Percentiles rank a stretch among this genome's conserved stretches.
Conservation (phyloP, 78 protist genomes). For the Isochrysis galbana region DNA sequence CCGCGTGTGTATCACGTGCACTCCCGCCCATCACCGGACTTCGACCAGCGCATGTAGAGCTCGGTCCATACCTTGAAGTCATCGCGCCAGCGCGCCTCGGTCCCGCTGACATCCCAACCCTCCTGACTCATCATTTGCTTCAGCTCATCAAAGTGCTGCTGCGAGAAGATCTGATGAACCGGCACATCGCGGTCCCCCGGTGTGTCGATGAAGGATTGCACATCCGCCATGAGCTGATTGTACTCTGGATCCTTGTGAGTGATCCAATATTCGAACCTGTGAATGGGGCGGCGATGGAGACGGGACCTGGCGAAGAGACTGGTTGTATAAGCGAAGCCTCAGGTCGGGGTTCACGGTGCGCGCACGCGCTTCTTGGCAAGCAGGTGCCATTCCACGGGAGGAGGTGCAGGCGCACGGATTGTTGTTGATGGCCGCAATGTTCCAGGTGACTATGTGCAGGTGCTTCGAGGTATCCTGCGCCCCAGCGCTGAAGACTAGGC, state of each 20-base stretch:
- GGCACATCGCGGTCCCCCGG: background rate
- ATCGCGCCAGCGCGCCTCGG: background rate
- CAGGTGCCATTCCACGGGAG: too few relatives aligned
- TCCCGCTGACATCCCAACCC: background rate
- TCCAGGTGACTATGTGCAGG: conserved; percentile 14
- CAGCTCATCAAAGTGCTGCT: background rate
- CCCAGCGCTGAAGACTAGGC: background rate
- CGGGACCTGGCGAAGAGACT: too few relatives aligned
- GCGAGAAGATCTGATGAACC: background rate
- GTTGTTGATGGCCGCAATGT: conserved; percentile 44
- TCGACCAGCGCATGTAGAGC: too few relatives aligned
- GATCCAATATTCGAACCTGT: background rate
- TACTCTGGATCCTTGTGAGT: conserved; percentile 27
- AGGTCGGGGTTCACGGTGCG: too few relatives aligned
- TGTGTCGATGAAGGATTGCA: background rate
- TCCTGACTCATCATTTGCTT: background rate
- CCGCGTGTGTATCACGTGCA: too few relatives aligned
- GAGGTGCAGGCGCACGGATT: conserved; percentile 25
- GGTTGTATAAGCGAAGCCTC: too few relatives aligned
- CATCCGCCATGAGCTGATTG: background rate
- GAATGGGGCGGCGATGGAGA: background rate
- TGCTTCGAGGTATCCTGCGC: background rate
- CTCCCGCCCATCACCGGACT: too few relatives aligned
- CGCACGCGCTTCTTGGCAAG: too few relatives aligned
- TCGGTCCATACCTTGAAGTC: background rate